These are phyloP conservation scores for Metschnikowia hibisci DNA, from an alignment of 805 yeast genomes.

Conservation along the genomic window DNA sequence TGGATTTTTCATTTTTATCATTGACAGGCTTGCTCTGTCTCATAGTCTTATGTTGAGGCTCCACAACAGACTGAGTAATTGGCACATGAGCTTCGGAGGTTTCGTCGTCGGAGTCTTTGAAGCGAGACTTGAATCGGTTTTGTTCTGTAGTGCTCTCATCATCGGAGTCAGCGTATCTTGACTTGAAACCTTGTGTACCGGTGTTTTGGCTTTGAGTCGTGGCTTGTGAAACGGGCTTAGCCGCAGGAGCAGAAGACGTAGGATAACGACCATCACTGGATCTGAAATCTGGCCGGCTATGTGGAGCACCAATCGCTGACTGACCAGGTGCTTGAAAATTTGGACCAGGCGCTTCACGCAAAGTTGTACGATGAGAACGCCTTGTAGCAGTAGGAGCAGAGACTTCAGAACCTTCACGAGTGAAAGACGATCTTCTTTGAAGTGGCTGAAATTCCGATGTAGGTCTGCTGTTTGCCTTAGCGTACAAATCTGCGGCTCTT, in stretches of 20 bases:
- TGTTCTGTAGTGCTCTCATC: slow-evolving; percentile 37
- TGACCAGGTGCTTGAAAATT: not conserved
- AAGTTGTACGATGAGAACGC: slow-evolving; percentile 7
- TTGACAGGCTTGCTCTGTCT: slow-evolving; percentile 11
- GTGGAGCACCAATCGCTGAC: not conserved
- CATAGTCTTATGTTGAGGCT: slow-evolving; percentile 11
- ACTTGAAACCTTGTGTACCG: slow-evolving; percentile 31
- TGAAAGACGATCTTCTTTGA: slow-evolving; percentile 53
- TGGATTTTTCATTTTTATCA: slow-evolving; percentile 7
- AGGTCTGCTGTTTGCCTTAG: slow-evolving; percentile 46
- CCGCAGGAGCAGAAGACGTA: not conserved
- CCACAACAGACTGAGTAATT: slow-evolving; percentile 5
- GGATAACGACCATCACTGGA: not conserved
- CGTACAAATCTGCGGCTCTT: slow-evolving; percentile 52
- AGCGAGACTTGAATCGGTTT: slow-evolving; percentile 24
- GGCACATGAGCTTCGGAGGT: slow-evolving; percentile 1
- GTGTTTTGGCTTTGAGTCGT: not conserved
- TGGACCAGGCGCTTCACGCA: slow-evolving; percentile 5
- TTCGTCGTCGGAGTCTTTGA: slow-evolving; percentile 31
- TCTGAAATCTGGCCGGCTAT: not conserved
- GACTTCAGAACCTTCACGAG: slow-evolving; percentile 30
- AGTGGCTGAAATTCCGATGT: slow-evolving; percentile 37
- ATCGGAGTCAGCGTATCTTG: slow-evolving; percentile 63
- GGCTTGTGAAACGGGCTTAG: not conserved
- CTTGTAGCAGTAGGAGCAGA: slow-evolving; percentile 3